Conservation (phyloP, 2,329 filamentous ascomycete species). For the Fusarium temperatum region DNA sequence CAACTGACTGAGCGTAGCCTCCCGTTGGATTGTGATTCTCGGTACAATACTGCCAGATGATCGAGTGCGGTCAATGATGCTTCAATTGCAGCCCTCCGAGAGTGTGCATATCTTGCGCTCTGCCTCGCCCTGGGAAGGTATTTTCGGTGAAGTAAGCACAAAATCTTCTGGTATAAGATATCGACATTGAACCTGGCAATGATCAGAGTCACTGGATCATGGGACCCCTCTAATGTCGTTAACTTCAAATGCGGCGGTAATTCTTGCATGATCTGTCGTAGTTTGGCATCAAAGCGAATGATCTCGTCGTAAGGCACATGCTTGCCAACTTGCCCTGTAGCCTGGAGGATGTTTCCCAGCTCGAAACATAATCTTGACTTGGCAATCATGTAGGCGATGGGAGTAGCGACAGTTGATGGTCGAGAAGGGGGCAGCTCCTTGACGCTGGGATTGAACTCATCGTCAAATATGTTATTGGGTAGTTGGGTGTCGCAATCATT, state of each 20-base stretch:
- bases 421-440: constrained; percentile 73
- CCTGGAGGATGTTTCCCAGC: constrained; percentile 77
- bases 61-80: constrained; percentile 83
- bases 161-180: constrained; percentile 86
- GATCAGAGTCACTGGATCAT: constrained; percentile 84
- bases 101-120: constrained; percentile 84
- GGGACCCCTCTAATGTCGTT: constrained; percentile 76
- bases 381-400: constrained; percentile 80
- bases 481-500: constrained; percentile 79
- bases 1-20: constrained; percentile 78
- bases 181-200: constrained; percentile 87
- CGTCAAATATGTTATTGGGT: constrained; percentile 82
- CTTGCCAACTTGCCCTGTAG: constrained; percentile 64
- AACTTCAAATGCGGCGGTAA: constrained; percentile 84
- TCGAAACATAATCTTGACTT: constrained; percentile 75
- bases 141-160: constrained; percentile 88
- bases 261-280: constrained; percentile 70
- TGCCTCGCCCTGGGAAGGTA: constrained; percentile 82
- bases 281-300: constrained; percentile 66
- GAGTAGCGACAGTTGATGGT: constrained; percentile 75
- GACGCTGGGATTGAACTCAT: constrained; percentile 77
- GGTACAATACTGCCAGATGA: constrained; percentile 78
- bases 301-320: constrained; percentile 71
- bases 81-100: constrained; percentile 84
- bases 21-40: constrained; percentile 77